Evolutionary conservation across 2,329 filamentous ascomycete species (phyloP).

Genomic region (Talaromyces marneffei): DNA sequence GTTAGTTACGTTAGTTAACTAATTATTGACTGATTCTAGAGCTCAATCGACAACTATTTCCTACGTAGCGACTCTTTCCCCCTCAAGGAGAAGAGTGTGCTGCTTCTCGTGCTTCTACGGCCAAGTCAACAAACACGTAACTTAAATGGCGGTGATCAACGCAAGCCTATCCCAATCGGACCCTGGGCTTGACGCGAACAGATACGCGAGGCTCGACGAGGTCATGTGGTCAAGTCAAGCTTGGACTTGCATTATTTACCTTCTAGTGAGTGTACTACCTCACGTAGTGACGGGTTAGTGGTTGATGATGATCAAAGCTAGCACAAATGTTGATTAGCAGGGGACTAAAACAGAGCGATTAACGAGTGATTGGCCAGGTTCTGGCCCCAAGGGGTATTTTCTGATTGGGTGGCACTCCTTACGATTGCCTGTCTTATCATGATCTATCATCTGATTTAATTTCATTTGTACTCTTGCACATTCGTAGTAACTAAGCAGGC

Average conservation of each 20-base stretch:
- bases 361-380: background rate
- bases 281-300: background rate
- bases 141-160: conserved; percentile 5
- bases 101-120: background rate
- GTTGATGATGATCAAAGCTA: background rate
- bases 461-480: background rate
- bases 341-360: background rate
- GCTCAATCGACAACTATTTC: background rate
- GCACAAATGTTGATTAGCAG: background rate
- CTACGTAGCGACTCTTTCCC: background rate
- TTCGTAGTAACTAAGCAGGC: background rate
- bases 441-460: background rate
- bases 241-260: too few species aligned
- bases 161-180: background rate
- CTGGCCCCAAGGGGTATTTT: background rate
- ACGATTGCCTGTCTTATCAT: background rate
- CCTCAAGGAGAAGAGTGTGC: background rate
- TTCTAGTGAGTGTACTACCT: background rate
- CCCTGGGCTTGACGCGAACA: background rate
- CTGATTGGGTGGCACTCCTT: background rate
- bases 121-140: background rate
- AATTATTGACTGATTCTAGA: background rate
- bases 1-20: too few species aligned
- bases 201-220: background rate
- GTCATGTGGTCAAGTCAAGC: conserved; percentile 2